Evolutionary conservation across 2,329 filamentous ascomycete genomes (phyloP).

Genomic region (Alternaria postmessia): DNA sequence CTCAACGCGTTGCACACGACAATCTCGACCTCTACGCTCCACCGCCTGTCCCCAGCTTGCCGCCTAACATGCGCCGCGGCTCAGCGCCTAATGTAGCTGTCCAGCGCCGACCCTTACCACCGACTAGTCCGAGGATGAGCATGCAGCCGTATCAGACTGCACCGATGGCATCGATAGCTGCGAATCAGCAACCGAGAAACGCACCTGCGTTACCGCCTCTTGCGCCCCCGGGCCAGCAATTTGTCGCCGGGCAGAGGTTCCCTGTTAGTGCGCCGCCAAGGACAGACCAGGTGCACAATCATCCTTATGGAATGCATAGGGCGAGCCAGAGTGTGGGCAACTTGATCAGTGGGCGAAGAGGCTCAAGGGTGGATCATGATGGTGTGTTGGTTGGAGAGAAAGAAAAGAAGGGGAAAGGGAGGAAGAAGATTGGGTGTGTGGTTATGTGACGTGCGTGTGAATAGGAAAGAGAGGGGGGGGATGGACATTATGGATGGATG

Average conservation of each 20-base stretch:
- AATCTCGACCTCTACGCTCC: conserved; percentile 34
- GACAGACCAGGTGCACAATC: conserved; percentile 1
- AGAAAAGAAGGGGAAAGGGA: conserved; percentile 14
- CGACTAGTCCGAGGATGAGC: conserved; percentile 15
- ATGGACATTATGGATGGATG: neutral
- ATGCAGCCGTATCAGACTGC: conserved; percentile 11
- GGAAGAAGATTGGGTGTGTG: conserved; percentile 28
- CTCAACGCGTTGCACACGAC: conserved; percentile 27
- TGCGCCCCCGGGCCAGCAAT: conserved; percentile 12
- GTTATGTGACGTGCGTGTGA: conserved; percentile 23
- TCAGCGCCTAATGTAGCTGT: conserved; percentile 32
- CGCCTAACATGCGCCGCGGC: conserved; percentile 29
- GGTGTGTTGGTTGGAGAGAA: neutral
- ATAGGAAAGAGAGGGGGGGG: neutral
- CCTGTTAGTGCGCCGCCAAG: conserved; percentile 33
- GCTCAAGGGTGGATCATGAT: neutral
- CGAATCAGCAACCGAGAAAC: conserved; percentile 8
- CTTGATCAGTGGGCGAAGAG: conserved; percentile 1
- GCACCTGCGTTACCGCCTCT: conserved; percentile 22
- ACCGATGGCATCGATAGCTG: neutral
- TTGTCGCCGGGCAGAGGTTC: conserved; percentile 2
- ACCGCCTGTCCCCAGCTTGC: conserved; percentile 29
- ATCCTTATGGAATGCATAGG: neutral
- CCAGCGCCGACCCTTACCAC: conserved; percentile 20
- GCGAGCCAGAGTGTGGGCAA: neutral